Evolutionary conservation across 2,329 filamentous ascomycete genomes (phyloP).

Genomic region (Blastomyces silverae): DNA sequence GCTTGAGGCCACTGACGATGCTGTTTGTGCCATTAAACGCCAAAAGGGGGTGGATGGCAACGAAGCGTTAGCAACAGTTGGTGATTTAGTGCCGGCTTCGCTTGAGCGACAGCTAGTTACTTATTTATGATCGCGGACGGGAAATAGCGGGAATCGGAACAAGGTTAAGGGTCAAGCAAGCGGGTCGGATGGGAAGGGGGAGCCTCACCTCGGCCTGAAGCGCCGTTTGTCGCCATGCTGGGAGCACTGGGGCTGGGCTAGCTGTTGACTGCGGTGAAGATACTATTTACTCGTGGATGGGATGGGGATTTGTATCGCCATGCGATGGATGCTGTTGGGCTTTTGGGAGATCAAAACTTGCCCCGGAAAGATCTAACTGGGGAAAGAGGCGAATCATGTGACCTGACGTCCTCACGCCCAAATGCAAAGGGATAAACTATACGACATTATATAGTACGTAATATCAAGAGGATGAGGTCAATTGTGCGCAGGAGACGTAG

Average conservation of each 20-base stretch:
- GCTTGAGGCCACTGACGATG: conserved; percentile 27
- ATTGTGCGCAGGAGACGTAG: no score
- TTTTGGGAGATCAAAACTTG: neutral
- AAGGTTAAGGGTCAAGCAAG: conserved; percentile 1
- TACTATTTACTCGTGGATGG: neutral
- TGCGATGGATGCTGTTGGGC: neutral
- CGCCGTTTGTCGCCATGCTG: conserved; percentile 34
- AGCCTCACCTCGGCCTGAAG: conserved; percentile 32
- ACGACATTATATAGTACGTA: neutral
- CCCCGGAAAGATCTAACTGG: neutral
- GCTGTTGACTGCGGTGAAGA: neutral
- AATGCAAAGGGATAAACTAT: neutral
- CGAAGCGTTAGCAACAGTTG: conserved; percentile 5
- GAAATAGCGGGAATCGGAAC: conserved; percentile 4
- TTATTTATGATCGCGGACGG: conserved; percentile 1
- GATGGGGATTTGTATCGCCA: neutral
- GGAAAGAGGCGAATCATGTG: neutral
- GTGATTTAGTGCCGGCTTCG: neutral
- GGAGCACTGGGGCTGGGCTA: neutral
- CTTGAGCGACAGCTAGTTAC: conserved; percentile 1
- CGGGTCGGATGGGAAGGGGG: conserved; percentile 7
- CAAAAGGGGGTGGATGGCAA: neutral
- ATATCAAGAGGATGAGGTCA: neutral
- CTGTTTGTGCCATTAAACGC: conserved; percentile 18
- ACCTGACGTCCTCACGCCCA: neutral